A percentile compares a stretch with the other conserved stretches of the same genome.
phyloP scores from a whole-genome alignment of 371 early-diverging fungal genomes.

The Haplosporangium sp. region DNA sequence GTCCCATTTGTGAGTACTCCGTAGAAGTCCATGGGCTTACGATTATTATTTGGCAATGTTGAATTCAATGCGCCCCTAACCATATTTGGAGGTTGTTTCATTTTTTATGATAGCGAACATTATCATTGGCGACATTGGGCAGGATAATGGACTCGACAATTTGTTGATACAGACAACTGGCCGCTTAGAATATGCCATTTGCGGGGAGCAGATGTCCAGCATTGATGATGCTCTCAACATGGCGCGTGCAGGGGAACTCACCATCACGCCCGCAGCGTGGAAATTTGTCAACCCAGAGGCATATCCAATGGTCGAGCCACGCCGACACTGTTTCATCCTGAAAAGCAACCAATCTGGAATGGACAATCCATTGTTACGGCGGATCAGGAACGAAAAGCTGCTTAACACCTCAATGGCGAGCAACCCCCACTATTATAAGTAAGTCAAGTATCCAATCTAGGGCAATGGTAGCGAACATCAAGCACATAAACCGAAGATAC shows the following conservation, averaged over 20 bases:
- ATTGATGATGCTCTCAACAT: constrained; percentile 63
- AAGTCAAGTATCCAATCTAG: not conserved
- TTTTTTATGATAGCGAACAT: constrained; percentile 55
- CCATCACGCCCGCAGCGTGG: constrained; percentile 64
- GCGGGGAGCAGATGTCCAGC: constrained; percentile 66
- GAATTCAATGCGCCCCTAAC: not conserved
- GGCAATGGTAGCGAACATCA: too few species aligned
- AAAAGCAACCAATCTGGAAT: constrained; percentile 24
- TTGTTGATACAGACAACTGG: constrained; percentile 27
- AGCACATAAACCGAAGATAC: too few species aligned
- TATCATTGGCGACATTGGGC: constrained; percentile 58
- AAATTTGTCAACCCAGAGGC: constrained; percentile 54
- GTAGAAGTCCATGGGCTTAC: not conserved
- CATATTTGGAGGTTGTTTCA: not conserved
- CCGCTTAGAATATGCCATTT: constrained; percentile 69
- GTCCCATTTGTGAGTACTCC: constrained; percentile 55
- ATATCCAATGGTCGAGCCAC: constrained; percentile 50
- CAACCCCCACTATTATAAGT: constrained; percentile 62
- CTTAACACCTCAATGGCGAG: constrained; percentile 41
- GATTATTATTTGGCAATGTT: not conserved
- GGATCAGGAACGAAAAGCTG: constrained; percentile 37
- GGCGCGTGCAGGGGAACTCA: constrained; percentile 72
- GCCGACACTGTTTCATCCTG: constrained; percentile 60
- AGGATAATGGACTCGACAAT: constrained; percentile 23
- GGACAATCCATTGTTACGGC: constrained; percentile 10